Evolutionary conservation across 306 rosid genomes (phyloP).

Genomic region (Benincasa hispida): DNA sequence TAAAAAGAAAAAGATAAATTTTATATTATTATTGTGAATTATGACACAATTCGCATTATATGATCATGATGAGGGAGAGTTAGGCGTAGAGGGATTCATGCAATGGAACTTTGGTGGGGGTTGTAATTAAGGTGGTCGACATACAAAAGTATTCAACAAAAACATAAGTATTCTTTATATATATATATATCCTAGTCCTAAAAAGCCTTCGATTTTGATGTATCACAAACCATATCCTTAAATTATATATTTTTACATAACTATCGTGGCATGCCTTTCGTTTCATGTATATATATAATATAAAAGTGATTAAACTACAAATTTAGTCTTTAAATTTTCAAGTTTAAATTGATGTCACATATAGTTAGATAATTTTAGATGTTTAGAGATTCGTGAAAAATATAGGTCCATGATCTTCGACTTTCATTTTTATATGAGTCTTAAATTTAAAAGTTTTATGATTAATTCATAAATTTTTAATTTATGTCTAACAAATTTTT

Average conservation of each 20-base stretch:
- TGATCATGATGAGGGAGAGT: neutral
- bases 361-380: no score
- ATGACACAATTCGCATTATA: neutral
- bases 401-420: no score
- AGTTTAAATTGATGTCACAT: no score
- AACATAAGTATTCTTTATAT: neutral
- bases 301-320: no score
- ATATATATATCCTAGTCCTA: slow-evolving; percentile 2
- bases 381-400: no score
- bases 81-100: neutral
- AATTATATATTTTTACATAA: neutral
- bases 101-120: neutral
- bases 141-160: neutral
- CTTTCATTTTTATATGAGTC: no score
- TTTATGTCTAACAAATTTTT: no score
- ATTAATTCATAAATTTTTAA: no score
- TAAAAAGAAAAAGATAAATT: neutral
- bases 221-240: neutral
- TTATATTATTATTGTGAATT: neutral
- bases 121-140: neutral
- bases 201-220: neutral
- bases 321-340: no score
- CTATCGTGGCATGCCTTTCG: no score
- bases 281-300: no score
- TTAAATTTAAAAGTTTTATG: no score